Evolutionary conservation across 2,329 filamentous ascomycete species (phyloP), one percentile per base, ranked within the genome.

Genomic region (Alternaria infectoria): DNA sequence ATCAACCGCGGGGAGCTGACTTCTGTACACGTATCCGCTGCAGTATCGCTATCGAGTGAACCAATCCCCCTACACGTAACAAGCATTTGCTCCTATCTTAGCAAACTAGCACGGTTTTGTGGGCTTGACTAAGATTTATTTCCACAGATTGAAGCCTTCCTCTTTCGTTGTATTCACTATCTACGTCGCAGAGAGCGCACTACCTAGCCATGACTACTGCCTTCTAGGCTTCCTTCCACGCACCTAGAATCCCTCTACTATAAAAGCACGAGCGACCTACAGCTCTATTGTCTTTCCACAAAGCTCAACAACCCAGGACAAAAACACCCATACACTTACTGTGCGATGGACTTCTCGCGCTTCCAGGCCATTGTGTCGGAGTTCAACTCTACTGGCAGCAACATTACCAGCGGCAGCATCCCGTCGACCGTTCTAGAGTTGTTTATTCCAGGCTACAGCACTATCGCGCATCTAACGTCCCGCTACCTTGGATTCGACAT

Each of bases 391-490:
- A 69, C 66, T 9, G 17, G 26, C 6, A 51, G 13, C 47, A 51
- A 45, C 6, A 21, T 45, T 1, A 45, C 17, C 11, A 45, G 17
- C 43, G 11, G 17, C 17, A 79, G 81, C 46, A 74, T 86, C 10
- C 81, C 83, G 1, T 79, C 80, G 19, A 82, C 80, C 15, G 76
- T 86, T 17, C 77, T 86, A n/a, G 84, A 86, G 51, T 76, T 82
- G 2, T 71, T 86, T n/a, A 79, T 86, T 36, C 84, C 84, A 9
- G 36, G 36, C 15, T 40, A 40, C 36, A 40, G 36, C 9, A 40
- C 36, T 17, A 40, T 40, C 32, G 84, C 83, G 1, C 78, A 80
- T 28, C 80, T 83, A 60, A 73, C 83, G 25, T 73, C 78, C 8
- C 75, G 81, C 5, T 64, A 77, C 3, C 75, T 84, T n/a, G 82